phyloP scores from a whole-genome alignment of 1,284 basidiomycete species.

The Sanghuangporus baumii region DNA sequence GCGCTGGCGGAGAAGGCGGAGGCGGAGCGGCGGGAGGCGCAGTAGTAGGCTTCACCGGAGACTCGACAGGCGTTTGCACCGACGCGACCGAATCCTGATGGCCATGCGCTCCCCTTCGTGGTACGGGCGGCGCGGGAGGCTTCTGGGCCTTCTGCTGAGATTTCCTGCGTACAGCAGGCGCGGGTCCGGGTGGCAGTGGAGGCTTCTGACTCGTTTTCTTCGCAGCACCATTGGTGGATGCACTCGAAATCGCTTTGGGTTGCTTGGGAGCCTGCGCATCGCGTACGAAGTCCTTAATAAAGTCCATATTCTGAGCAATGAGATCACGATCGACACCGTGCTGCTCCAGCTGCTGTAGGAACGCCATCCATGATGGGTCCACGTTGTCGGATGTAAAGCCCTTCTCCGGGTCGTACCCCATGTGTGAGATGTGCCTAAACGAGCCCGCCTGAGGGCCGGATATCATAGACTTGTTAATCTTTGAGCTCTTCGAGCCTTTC shows the following conservation, averaged over 20 bases:
- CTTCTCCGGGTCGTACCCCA: conserved; percentile 86
- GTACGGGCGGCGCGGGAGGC: conserved; percentile 26
- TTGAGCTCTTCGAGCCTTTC: conserved; percentile 50
- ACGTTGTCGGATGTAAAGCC: conserved; percentile 86
- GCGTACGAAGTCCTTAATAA: conserved; percentile 82
- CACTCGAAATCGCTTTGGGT: conserved; percentile 31
- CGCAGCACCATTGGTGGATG: conserved; percentile 14
- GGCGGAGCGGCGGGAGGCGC: conserved; percentile 23
- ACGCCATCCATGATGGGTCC: conserved; percentile 87
- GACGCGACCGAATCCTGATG: conserved; percentile 19
- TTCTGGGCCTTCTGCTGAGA: conserved; percentile 29
- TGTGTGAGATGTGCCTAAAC: conserved; percentile 91
- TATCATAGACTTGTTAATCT: conserved; percentile 89
- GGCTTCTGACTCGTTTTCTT: conserved; percentile 42
- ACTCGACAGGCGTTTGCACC: conserved; percentile 26
- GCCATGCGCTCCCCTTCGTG: conserved; percentile 33
- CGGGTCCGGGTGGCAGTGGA: conserved; percentile 52
- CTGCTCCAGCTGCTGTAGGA: conserved; percentile 68
- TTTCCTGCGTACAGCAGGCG: conserved; percentile 31
- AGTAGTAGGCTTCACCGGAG: conserved; percentile 21
- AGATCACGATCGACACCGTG: conserved; percentile 63
- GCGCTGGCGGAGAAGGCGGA: conserved; percentile 16
- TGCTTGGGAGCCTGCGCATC: conserved; percentile 39
- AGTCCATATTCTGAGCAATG: conserved; percentile 78
- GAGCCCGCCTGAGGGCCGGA: conserved; percentile 75